phyloP scores from a whole-genome alignment of 2,329 filamentous ascomycete species.

The Scedosporium dehoogii region DNA sequence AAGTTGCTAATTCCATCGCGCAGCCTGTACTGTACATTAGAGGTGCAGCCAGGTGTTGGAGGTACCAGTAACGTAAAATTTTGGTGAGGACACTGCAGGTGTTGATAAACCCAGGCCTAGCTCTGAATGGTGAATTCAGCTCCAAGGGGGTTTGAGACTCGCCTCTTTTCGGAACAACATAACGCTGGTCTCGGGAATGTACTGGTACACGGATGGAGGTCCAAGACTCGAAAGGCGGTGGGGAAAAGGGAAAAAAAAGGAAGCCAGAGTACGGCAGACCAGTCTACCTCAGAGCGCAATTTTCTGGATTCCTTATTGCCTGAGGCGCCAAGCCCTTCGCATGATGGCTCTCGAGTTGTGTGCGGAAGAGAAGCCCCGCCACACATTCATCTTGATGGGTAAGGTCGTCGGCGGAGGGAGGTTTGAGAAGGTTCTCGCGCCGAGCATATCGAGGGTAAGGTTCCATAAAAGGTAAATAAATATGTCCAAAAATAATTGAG shows the following conservation, averaged over 20 bases:
- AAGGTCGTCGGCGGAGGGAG: neutral
- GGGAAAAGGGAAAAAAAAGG: neutral
- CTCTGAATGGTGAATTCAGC: neutral
- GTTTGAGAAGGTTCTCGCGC: neutral
- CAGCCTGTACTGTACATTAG: neutral
- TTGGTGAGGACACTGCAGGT: slow-evolving; percentile 1
- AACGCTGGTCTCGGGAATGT: neutral
- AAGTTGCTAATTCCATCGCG: too few species aligned
- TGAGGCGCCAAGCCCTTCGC: slow-evolving; percentile 2
- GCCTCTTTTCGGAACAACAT: neutral
- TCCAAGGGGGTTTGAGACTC: neutral
- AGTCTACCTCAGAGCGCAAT: neutral
- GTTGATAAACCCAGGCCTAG: neutral
- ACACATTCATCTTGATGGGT: neutral
- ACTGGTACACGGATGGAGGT: neutral
- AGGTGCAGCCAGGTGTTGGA: neutral
- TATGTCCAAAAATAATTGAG: neutral
- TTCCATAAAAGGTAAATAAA: neutral
- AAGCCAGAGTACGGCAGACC: neutral
- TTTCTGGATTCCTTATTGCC: neutral
- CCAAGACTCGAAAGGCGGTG: neutral
- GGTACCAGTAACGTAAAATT: neutral
- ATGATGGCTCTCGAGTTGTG: neutral
- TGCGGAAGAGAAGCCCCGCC: slow-evolving; percentile 3
- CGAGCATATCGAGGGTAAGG: neutral